phyloP scores from a whole-genome alignment of 208 protist genomes.

The Acanthamoeba healyi region DNA sequence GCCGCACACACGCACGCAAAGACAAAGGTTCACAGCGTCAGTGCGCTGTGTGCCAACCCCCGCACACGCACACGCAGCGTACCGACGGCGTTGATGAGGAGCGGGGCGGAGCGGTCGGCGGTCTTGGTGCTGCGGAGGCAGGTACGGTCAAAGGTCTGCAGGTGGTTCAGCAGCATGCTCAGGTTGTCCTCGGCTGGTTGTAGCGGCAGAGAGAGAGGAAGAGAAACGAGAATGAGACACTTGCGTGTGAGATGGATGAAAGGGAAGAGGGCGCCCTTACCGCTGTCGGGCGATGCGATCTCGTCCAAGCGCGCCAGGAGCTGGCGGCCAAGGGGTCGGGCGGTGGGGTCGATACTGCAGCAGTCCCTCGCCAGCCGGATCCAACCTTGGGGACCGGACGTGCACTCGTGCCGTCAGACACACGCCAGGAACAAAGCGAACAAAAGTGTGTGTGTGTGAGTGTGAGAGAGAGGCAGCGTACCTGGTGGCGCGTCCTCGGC shows the following conservation, averaged over 20 bases:
- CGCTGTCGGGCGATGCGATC: conserved; percentile 7
- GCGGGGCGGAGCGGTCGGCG: conserved; percentile 3
- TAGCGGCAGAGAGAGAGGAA: background rate
- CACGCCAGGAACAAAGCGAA: background rate
- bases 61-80: background rate
- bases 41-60: background rate
- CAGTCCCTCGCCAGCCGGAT: conserved; percentile 30
- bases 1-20: background rate
- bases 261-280: background rate
- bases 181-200: background rate
- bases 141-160: conserved; percentile 22
- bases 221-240: background rate
- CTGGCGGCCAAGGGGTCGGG: background rate
- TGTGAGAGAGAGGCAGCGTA: conserved; percentile 2
- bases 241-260: no score
- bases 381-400: background rate
- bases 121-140: conserved; percentile 26
- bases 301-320: conserved; percentile 36
- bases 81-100: background rate
- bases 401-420: no score
- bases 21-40: background rate
- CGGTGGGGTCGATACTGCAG: conserved; percentile 66
- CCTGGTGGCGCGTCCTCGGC: conserved; percentile 27
- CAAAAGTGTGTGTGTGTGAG: background rate
- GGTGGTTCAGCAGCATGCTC: conserved; percentile 32